Evolutionary conservation across 2,329 filamentous ascomycete genomes (phyloP).

Genomic region (Fusarium sp.): DNA sequence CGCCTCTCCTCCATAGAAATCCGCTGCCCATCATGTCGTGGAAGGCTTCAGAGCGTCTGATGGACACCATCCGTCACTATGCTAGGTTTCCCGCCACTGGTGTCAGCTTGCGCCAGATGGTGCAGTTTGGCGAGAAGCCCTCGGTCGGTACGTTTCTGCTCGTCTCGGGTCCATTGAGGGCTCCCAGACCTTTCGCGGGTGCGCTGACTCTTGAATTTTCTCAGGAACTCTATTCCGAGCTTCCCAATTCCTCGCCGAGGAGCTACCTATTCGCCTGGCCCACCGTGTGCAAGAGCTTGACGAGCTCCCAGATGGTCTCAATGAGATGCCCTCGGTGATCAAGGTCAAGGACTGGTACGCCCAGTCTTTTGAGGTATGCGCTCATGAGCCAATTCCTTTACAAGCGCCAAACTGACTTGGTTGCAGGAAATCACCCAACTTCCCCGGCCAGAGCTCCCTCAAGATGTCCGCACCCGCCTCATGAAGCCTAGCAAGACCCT

Average conservation of each 20-base stretch:
- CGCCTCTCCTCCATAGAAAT: constrained; percentile 23
- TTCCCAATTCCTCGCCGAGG: constrained; percentile 97
- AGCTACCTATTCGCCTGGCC: constrained; percentile 94
- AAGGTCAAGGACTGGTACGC: constrained; percentile 99
- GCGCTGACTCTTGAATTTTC: constrained; percentile 24
- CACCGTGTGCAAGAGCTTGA: constrained; percentile 96
- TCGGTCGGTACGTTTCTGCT: constrained; percentile 84
- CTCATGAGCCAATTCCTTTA: neutral
- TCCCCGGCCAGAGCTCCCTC: constrained; percentile 79
- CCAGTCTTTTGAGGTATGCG: constrained; percentile 93
- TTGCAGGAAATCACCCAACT: constrained; percentile 89
- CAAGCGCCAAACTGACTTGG: constrained; percentile 19
- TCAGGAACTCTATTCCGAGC: constrained; percentile 94
- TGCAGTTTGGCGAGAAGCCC: constrained; percentile 95
- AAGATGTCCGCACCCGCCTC: constrained; percentile 83
- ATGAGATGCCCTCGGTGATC: constrained; percentile 96
- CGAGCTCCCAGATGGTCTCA: constrained; percentile 92
- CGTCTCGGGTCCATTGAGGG: constrained; percentile 87
- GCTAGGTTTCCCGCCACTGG: constrained; percentile 96
- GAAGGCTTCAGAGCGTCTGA: constrained; percentile 90
- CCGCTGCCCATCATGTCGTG: constrained; percentile 78
- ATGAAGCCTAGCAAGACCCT: constrained; percentile 71
- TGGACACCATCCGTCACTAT: constrained; percentile 98
- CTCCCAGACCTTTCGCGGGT: constrained; percentile 72
- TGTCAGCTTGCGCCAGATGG: constrained; percentile 97